A percentile compares a stretch with the other conserved stretches of the same genome.
These are phyloP conservation scores for Yamadazyma aaseri DNA, from an alignment of 1,139 yeast species.

Conservation along the genomic window DNA sequence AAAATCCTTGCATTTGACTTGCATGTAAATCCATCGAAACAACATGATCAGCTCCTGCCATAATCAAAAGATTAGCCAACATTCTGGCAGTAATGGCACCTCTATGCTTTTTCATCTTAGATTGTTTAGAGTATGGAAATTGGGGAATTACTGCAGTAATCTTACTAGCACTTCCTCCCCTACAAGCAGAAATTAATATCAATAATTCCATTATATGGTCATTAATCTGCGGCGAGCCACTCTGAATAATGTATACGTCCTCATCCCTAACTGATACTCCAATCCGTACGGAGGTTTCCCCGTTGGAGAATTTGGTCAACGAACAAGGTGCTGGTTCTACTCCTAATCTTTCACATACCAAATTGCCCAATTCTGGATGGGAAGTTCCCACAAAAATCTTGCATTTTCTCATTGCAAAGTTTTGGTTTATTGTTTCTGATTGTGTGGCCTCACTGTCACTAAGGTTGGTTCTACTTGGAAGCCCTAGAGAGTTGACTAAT, in stretches of 20 bases:
- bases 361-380: constrained; percentile 88
- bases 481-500: constrained; percentile 2
- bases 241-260: constrained; percentile 87
- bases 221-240: constrained; percentile 85
- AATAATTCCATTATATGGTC: constrained; percentile 96
- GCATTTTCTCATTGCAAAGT: constrained; percentile 86
- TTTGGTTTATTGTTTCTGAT: no score
- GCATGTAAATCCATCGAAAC: constrained; percentile 98
- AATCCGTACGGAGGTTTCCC: constrained; percentile 77
- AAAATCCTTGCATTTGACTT: constrained; percentile 98
- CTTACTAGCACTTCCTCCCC: constrained; percentile 95
- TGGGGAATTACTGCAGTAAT: constrained; percentile 97
- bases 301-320: constrained; percentile 87
- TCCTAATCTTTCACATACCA: constrained; percentile 88
- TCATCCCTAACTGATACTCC: constrained; percentile 79
- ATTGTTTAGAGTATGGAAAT: constrained; percentile 95
- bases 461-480: no score
- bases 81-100: constrained; percentile 99
- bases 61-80: constrained; percentile 90
- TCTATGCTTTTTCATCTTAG: constrained; percentile 96
- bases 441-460: no score
- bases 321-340: constrained; percentile 96
- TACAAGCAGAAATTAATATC: constrained; percentile 90
- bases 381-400: constrained; percentile 95
- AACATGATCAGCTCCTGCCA: constrained; percentile 99